A percentile compares a stretch with the other conserved stretches of the same genome.
phyloP scores from a whole-genome alignment of 352 stramenopile genomes.

The Nothophytophthora sp. region DNA sequence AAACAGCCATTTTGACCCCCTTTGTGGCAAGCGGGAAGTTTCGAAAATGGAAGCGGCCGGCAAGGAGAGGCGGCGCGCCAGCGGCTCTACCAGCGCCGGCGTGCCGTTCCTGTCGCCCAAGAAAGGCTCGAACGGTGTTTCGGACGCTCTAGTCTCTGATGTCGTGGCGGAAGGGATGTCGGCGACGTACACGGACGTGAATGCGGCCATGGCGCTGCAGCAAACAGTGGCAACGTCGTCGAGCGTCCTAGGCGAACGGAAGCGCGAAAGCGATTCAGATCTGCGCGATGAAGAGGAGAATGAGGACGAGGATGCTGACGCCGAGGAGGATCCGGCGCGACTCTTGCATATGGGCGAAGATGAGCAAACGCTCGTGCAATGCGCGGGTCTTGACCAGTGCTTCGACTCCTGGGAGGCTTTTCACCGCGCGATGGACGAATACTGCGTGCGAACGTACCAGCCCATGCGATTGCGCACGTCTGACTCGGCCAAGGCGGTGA shows the following conservation, averaged over 20 bases:
- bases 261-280: constrained; percentile 51
- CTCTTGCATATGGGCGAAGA: constrained; percentile 60
- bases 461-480: constrained; percentile 82
- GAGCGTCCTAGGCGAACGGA: constrained; percentile 60
- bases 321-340: constrained; percentile 52
- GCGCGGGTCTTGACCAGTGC: constrained; percentile 66
- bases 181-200: constrained; percentile 3
- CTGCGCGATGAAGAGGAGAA: constrained; percentile 53
- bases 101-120: constrained; percentile 14
- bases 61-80: constrained; percentile 22
- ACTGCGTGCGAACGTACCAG: constrained; percentile 73
- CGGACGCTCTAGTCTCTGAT: constrained; percentile 4
- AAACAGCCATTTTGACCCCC: constrained; percentile 9
- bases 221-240: constrained; percentile 40
- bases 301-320: constrained; percentile 35
- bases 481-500: constrained; percentile 80
- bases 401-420: constrained; percentile 88
- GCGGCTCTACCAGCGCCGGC: constrained; percentile 15
- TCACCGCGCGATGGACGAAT: constrained; percentile 79
- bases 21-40: constrained; percentile 9
- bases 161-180: constrained; percentile 2
- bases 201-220: constrained; percentile 19
- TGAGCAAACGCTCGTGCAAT: constrained; percentile 66
- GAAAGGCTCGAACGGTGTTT: constrained; percentile 13
- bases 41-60: constrained; percentile 27